Percentiles rank a stretch among this genome's conserved stretches.
These are phyloP conservation scores for Tulasnella sp. DNA, from an alignment of 768 basidiomycete genomes.

Conservation along the genomic window DNA sequence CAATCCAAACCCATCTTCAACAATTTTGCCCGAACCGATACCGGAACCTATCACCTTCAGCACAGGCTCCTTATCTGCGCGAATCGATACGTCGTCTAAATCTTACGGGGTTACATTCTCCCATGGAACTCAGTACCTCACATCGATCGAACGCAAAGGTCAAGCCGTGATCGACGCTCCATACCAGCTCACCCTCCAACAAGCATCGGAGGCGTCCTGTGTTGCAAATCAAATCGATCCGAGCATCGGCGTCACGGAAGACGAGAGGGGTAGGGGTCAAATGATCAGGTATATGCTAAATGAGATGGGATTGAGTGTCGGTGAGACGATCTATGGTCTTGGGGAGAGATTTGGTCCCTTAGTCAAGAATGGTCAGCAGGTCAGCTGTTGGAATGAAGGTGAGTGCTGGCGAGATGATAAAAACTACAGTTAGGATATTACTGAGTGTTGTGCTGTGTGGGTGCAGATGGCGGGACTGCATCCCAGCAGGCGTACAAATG, in stretches of 20 bases:
- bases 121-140: slow-evolving; percentile 17
- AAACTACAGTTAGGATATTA: slow-evolving; percentile 17
- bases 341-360: slow-evolving; percentile 69
- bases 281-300: slow-evolving; percentile 29
- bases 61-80: slow-evolving; percentile 17
- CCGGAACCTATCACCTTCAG: slow-evolving; percentile 38
- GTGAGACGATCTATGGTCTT: slow-evolving; percentile 62
- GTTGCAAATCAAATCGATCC: slow-evolving; percentile 50
- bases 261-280: slow-evolving; percentile 22
- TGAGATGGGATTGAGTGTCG: slow-evolving; percentile 53
- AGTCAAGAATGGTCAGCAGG: slow-evolving; percentile 50
- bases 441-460: slow-evolving; percentile 57
- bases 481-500: slow-evolving; percentile 29
- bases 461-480: slow-evolving; percentile 61
- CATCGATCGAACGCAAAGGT: slow-evolving; percentile 20
- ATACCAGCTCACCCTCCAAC: slow-evolving; percentile 25
- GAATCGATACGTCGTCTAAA: slow-evolving; percentile 11
- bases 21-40: slow-evolving; percentile 50
- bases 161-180: slow-evolving; percentile 27
- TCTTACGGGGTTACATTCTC: slow-evolving; percentile 12
- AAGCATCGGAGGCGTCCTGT: slow-evolving; percentile 39
- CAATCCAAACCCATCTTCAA: slow-evolving; percentile 35
- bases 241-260: slow-evolving; percentile 35
- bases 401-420: not conserved
- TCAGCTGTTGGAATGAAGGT: not conserved